Percentiles rank a stretch among this genome's conserved stretches.
These are phyloP conservation scores for Linderina pennispora DNA, from an alignment of 192 early-diverging fungal genomes.

Conservation along the genomic window DNA sequence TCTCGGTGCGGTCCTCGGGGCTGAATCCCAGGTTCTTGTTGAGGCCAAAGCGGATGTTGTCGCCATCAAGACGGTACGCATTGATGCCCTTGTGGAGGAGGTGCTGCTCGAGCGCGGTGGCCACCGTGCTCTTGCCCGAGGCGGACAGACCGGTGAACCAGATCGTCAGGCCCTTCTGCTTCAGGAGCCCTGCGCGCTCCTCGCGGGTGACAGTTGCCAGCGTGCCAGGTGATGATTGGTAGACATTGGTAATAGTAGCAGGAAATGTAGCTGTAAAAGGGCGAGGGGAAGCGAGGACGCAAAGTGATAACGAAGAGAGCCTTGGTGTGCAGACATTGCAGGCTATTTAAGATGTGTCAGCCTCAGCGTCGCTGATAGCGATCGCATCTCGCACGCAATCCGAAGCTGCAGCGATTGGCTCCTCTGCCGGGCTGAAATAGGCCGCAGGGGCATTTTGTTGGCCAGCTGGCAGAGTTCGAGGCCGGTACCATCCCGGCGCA, in stretches of 20 bases:
- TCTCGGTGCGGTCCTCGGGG: constrained; percentile 85
- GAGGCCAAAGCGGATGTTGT: constrained; percentile 96
- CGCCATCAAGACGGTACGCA: constrained; percentile 92
- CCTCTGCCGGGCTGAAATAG: background rate
- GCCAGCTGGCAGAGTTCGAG: too few species aligned
- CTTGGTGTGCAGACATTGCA: too few species aligned
- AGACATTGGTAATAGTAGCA: constrained; percentile 10
- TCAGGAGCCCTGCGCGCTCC: constrained; percentile 66
- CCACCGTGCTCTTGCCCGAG: constrained; percentile 89
- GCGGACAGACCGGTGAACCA: constrained; percentile 97
- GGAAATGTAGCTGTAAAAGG: background rate
- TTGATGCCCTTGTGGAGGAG: constrained; percentile 66
- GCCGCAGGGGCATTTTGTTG: background rate
- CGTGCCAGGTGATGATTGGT: constrained; percentile 93
- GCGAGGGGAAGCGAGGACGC: background rate
- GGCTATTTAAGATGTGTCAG: too few species aligned
- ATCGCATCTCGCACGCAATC: background rate
- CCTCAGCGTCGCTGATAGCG: too few species aligned
- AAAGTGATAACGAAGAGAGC: background rate
- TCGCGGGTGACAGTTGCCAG: constrained; percentile 64
- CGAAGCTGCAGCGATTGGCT: background rate
- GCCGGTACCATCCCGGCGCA: too few species aligned
- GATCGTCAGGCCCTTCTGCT: constrained; percentile 70
- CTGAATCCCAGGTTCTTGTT: constrained; percentile 94
- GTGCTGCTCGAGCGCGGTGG: constrained; percentile 83